A percentile compares a stretch with the other conserved stretches of the same genome.
phyloP scores from a whole-genome alignment of 441 rosid genomes.

The Syzygium malaccense region DNA sequence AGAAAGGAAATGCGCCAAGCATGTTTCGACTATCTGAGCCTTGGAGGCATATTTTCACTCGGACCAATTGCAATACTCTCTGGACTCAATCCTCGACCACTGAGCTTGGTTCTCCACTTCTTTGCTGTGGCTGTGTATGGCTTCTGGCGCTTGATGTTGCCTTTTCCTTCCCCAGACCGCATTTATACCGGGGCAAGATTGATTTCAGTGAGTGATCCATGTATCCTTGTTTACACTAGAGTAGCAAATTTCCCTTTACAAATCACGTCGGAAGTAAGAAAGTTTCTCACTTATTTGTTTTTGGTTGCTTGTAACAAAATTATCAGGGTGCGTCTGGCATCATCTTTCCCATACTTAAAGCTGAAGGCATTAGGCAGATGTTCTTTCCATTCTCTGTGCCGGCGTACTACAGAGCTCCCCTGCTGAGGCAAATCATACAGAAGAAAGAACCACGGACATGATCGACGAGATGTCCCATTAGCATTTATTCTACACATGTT shows the following conservation, averaged over 20 bases:
- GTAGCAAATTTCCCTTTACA: background rate
- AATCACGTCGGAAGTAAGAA: background rate
- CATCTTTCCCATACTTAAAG: conserved; percentile 1
- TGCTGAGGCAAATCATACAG: background rate
- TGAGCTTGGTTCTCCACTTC: conserved; percentile 1
- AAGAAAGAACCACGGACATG: background rate
- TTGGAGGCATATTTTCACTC: background rate
- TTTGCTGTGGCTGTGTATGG: conserved; percentile 3
- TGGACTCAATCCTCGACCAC: conserved; percentile 1
- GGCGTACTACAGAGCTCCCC: background rate
- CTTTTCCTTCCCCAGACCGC: background rate
- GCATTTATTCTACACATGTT: background rate
- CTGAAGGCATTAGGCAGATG: conserved; percentile 5
- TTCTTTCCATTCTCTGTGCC: background rate
- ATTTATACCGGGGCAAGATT: background rate
- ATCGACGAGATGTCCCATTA: background rate
- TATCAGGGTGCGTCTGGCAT: background rate
- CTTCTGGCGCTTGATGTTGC: background rate
- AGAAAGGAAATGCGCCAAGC: conserved; percentile 7
- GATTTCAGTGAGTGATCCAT: background rate
- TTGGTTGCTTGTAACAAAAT: background rate
- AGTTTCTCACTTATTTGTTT: background rate
- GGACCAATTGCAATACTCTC: background rate
- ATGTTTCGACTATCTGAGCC: conserved; percentile 3
- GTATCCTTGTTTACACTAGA: background rate